phyloP scores from a whole-genome alignment of 164 flowering plant genomes.

The Vitis labrusca region DNA sequence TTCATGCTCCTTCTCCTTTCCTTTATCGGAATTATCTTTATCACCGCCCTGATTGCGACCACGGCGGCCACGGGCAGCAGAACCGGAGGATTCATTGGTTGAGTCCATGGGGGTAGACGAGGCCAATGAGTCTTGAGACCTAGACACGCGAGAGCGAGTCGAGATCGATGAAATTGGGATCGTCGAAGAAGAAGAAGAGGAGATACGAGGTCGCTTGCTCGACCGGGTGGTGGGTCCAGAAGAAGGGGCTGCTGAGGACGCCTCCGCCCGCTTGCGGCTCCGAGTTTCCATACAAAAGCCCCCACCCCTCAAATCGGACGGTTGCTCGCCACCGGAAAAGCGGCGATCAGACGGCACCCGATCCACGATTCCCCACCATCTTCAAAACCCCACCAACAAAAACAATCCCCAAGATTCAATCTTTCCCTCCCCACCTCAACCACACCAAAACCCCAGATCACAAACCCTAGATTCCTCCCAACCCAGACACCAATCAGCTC shows the following conservation, averaged over 20 bases:
- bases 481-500: no score
- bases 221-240: slow-evolving; percentile 71
- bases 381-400: not conserved
- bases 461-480: slow-evolving; percentile 9
- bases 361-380: slow-evolving; percentile 31
- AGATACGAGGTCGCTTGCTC: slow-evolving; percentile 60
- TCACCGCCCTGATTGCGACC: slow-evolving; percentile 36
- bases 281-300: slow-evolving; percentile 99
- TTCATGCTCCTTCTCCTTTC: slow-evolving; percentile 89
- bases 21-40: slow-evolving; percentile 66
- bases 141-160: slow-evolving; percentile 63
- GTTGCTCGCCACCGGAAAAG: slow-evolving; percentile 31
- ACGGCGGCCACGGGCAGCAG: slow-evolving; percentile 48
- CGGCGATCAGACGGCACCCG: slow-evolving; percentile 60
- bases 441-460: not conserved
- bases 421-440: not conserved
- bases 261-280: slow-evolving; percentile 99
- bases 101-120: slow-evolving; percentile 51
- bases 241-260: slow-evolving; percentile 92
- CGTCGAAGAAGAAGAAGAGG: slow-evolving; percentile 29
- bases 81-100: slow-evolving; percentile 58
- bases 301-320: slow-evolving; percentile 25
- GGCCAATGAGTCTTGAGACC: slow-evolving; percentile 31
- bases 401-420: no score
- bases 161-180: slow-evolving; percentile 24